Percentiles rank a stretch among this genome's conserved stretches.
phyloP scores from a whole-genome alignment of 2,329 filamentous ascomycete genomes.

The Alternaria sp. region DNA sequence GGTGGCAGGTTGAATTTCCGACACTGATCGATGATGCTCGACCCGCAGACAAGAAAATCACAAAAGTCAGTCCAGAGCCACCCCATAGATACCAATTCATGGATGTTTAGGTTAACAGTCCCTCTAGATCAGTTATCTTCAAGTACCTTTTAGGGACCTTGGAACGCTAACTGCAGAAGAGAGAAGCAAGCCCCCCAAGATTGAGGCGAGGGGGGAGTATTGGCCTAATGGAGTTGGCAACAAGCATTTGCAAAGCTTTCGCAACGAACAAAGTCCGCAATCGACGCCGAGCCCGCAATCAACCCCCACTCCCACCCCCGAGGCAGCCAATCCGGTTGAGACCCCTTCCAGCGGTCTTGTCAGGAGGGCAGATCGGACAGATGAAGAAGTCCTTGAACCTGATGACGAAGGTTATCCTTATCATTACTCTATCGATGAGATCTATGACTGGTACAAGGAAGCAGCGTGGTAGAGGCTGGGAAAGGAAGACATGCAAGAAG shows the following conservation, averaged over 20 bases:
- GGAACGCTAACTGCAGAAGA: neutral
- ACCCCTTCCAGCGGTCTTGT: slow-evolving; percentile 6
- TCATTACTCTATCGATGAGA: slow-evolving; percentile 9
- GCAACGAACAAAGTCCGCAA: neutral
- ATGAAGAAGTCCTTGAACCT: neutral
- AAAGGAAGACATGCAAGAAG: neutral
- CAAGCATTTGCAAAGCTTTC: neutral
- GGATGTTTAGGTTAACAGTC: neutral
- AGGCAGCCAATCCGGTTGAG: neutral
- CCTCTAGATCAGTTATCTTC: neutral
- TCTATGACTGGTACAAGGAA: slow-evolving; percentile 6
- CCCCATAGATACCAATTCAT: neutral
- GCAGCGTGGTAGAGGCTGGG: neutral
- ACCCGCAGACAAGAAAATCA: slow-evolving; percentile 4
- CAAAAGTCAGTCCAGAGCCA: slow-evolving; percentile 4
- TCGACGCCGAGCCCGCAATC: slow-evolving; percentile 1
- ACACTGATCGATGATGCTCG: slow-evolving; percentile 12
- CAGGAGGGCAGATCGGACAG: slow-evolving; percentile 3
- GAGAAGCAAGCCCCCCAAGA: slow-evolving; percentile 1
- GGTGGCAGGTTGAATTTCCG: slow-evolving; percentile 14
- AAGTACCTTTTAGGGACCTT: neutral
- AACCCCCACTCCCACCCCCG: neutral
- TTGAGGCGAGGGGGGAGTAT: slow-evolving; percentile 1
- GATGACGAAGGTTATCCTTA: slow-evolving; percentile 7
- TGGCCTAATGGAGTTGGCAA: slow-evolving; percentile 9